These are phyloP conservation scores for Microdochium paspali DNA, from an alignment of 2,329 filamentous ascomycete genomes.

Conservation along the genomic window DNA sequence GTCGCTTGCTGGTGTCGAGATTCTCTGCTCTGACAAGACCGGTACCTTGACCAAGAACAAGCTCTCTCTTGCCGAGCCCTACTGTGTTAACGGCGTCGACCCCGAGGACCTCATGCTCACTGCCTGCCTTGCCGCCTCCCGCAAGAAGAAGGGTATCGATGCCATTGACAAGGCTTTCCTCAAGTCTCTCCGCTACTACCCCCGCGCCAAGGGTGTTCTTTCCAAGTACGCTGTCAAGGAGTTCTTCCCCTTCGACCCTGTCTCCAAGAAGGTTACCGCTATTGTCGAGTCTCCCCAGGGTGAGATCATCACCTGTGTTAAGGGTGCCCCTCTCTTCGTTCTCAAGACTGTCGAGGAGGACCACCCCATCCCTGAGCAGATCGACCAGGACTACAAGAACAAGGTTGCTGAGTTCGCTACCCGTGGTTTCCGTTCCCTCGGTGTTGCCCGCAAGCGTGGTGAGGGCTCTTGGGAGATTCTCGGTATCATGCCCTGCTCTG, in stretches of 20 bases:
- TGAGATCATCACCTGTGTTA: conserved; percentile 79
- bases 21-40: conserved; percentile 91
- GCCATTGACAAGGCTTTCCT: conserved; percentile 93
- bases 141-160: conserved; percentile 94
- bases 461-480: conserved; percentile 81
- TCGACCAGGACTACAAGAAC: conserved; percentile 82
- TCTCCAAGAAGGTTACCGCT: conserved; percentile 86
- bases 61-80: conserved; percentile 78
- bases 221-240: conserved; percentile 78
- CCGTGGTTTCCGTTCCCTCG: conserved; percentile 88
- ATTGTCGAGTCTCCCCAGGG: conserved; percentile 76
- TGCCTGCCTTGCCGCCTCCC: conserved; percentile 79
- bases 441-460: conserved; percentile 83
- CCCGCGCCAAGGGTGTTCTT: conserved; percentile 69
- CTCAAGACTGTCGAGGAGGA: conserved; percentile 82
- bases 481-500: conserved; percentile 89
- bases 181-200: conserved; percentile 75
- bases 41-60: conserved; percentile 93
- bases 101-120: conserved; percentile 86
- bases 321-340: conserved; percentile 83
- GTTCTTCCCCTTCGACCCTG: conserved; percentile 83
- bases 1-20: conserved; percentile 85
- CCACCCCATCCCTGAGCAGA: conserved; percentile 64
- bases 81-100: conserved; percentile 72
- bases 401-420: conserved; percentile 86